Base-by-base conservation (phyloP, 352 stramenopile species). In the Globisporangium ultimum region DNA sequence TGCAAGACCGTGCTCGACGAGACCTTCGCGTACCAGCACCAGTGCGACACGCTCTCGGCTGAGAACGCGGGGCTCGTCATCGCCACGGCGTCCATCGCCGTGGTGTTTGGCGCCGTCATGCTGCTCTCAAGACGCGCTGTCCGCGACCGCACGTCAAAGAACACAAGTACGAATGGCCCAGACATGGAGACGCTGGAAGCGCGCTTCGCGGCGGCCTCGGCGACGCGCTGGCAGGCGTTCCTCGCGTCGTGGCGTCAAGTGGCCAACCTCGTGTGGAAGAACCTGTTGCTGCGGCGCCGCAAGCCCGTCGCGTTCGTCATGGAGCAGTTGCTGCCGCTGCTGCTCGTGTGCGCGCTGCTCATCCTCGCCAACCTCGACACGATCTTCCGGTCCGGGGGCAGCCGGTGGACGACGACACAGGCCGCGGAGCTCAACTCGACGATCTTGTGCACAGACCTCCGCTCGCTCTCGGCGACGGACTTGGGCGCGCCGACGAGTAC, bases 181-280 rank as follows among this genome's bases (percentile, higher is more conserved):
- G 50, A 47, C 13, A 22, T 36, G 14, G 34, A 14, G 2, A 20
- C 38, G 20, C 42, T 71, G 17, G 64, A 66, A 48, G 60, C 55
- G 14, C 49, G 60, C 5, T 57, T 68, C 36, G 51, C 60, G 11
- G 55, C 48, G 14, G 58, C 46, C 24, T 61, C 57, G 59, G 13
- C 53, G 34, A 50, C 53, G 15, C 21, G 7, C 14, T 58, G 53
- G 53, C 38, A 58, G 22, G 38, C 53, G 11, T 52, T 64, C 18
- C 20, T 58, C 9, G 40, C 42, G 53, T 48, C 18, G 52, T 65
- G 54, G 54, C 55, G 56, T 14, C 72, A 78, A 55, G 46, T 76
- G 46, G 24, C 46, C 47, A 70, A 72, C 51, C 61, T 78, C 45
- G 57, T 80, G 42, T 79, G 72, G 70, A 82, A 78, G 40, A 82